Evolutionary conservation across 176 grass and related monocot genomes (phyloP).

Genomic region (Oropetium thomaeum): DNA sequence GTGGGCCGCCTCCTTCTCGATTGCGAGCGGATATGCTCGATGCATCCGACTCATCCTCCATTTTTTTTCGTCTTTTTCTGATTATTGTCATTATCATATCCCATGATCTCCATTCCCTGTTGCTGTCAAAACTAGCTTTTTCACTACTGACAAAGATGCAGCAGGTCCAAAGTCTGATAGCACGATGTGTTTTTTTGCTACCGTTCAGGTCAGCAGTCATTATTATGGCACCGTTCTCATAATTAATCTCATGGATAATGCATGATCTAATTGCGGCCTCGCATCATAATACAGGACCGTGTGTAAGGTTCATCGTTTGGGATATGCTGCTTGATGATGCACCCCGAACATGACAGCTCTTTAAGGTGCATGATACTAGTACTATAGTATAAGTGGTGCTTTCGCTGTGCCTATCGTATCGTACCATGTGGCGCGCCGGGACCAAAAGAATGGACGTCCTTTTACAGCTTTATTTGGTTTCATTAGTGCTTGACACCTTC

Average conservation of each 20-base stretch:
- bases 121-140: neutral
- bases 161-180: neutral
- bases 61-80: too few species aligned
- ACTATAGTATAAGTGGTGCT: too few species aligned
- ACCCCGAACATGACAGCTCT: neutral
- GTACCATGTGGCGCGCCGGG: neutral
- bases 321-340: too few species aligned
- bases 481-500: neutral
- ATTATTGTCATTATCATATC: neutral
- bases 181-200: too few species aligned
- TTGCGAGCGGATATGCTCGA: constrained; percentile 23
- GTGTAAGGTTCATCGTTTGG: neutral
- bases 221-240: too few species aligned
- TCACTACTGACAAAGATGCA: neutral
- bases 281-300: neutral
- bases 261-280: neutral
- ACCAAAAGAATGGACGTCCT: neutral
- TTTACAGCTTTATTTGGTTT: neutral
- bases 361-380: neutral
- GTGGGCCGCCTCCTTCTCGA: neutral
- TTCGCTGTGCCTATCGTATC: too few species aligned
- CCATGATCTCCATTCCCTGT: neutral
- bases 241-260: too few species aligned
- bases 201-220: too few species aligned
- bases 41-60: constrained; percentile 8